Evolutionary conservation across 2,329 filamentous ascomycete genomes (phyloP), one percentile per base, ranked within the genome.

Genomic region (Paecilomyces fulvus): DNA sequence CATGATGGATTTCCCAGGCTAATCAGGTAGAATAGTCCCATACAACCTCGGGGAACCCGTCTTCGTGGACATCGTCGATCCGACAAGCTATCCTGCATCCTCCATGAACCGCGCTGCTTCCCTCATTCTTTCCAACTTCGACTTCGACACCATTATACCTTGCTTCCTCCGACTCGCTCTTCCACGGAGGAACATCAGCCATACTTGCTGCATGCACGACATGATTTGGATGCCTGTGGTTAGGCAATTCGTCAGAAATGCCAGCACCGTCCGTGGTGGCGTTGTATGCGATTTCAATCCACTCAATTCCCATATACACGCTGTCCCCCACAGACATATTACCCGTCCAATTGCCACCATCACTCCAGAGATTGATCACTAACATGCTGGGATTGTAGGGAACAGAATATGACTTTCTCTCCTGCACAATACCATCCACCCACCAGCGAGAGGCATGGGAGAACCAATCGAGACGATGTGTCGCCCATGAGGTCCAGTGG

Each of bases 391-490:
- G 68, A 28, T 66, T 58, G 49, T 66, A 60, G 0, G 74, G 74
- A 1, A 76, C 73, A 2, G 66, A 61, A 30, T 73, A 72, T 2
- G 63, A 62, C 48, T 71, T 72, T n/a, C 62, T 60, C 6, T 67
- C 64, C 51, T 67, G 64, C 1, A 70, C 50, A 28, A 62, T 51
- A 14, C 63, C 62, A 56, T 75, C 64, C 14, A 71, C 65, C 56
- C 70, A 75, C 74, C 74, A 76, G 12, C 66, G 65, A 7, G 70
- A 73, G 17, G 62, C 57, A 10, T 61, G 60, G 0, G 64, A 56
- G 28, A 73, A 62, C 74, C 74, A 76, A 61, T 76, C 74, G 23
- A 77, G 59, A 8, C 74, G 70, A 59, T 76, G 72, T 3, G 70
- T 72, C 2, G 66, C 62, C 73, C 73, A 76, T 3, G 61, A 57